Conservation (phyloP, 805 yeast genomes). For the Starmerella davenportii region DNA sequence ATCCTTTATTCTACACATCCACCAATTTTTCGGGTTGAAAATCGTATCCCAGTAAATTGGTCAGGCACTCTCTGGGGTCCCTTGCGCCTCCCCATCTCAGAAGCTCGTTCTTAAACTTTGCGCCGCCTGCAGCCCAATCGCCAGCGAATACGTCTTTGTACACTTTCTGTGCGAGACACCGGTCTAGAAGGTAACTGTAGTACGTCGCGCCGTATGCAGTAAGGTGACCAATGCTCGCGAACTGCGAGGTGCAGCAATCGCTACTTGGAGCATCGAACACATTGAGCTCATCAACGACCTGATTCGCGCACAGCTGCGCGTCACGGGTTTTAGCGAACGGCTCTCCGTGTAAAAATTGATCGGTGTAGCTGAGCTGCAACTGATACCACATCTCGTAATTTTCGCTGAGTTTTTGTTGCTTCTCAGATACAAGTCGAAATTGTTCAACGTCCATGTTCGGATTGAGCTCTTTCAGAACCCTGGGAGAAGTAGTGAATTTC, state of each 20-base stretch:
- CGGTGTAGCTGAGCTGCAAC: slow-evolving; percentile 74
- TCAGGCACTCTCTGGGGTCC: slow-evolving; percentile 32
- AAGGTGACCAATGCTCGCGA: slow-evolving; percentile 83
- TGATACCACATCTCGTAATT: slow-evolving; percentile 71
- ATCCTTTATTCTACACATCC: not conserved
- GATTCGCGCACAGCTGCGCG: slow-evolving; percentile 3
- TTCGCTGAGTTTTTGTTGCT: slow-evolving; percentile 24
- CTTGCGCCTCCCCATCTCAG: slow-evolving; percentile 86
- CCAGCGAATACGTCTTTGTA: slow-evolving; percentile 56
- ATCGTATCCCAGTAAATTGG: not conserved
- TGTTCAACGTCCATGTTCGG: slow-evolving; percentile 4
- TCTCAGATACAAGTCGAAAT: slow-evolving; percentile 2
- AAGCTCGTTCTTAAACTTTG: slow-evolving; percentile 47
- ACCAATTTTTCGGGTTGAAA: not conserved
- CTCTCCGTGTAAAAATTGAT: slow-evolving; percentile 53
- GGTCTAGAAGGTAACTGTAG: slow-evolving; percentile 75
- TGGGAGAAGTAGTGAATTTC: slow-evolving; percentile 63
- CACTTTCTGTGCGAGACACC: slow-evolving; percentile 77
- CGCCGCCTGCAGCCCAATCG: slow-evolving; percentile 56
- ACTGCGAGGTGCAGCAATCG: slow-evolving; percentile 51
- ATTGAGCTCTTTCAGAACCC: slow-evolving; percentile 37
- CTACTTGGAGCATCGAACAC: not conserved
- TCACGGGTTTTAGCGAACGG: slow-evolving; percentile 4
- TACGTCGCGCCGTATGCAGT: slow-evolving; percentile 89
- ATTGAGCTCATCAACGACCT: not conserved